Percentiles rank a stretch among this genome's conserved stretches.
phyloP scores from a whole-genome alignment of 176 grass and related monocot species.

The Oryza meyeriana region DNA sequence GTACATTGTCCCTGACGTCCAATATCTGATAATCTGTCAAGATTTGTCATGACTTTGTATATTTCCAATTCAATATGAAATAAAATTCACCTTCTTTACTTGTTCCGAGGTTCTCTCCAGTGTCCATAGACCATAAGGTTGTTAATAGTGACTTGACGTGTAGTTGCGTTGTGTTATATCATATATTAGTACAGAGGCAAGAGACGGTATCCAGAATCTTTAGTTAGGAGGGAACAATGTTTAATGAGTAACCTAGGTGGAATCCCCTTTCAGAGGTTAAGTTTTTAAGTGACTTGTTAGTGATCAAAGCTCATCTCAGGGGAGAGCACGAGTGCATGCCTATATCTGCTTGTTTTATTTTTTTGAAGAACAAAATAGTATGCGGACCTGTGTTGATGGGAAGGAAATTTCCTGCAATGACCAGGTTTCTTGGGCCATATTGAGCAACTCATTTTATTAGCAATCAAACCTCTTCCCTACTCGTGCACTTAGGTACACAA shows the following conservation, averaged over 20 bases:
- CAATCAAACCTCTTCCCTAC: background rate
- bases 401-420: background rate
- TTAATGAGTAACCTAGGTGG: background rate
- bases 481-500: background rate
- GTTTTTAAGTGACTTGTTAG: background rate
- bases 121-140: background rate
- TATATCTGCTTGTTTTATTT: background rate
- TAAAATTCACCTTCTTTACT: constrained; percentile 26
- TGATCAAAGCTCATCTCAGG: background rate
- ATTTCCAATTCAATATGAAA: constrained; percentile 24
- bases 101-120: background rate
- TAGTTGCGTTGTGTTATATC: constrained; percentile 6
- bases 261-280: background rate
- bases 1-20: background rate
- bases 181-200: background rate
- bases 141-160: background rate
- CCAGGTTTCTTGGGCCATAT: background rate
- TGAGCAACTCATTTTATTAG: background rate
- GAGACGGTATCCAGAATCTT: background rate
- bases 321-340: background rate
- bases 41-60: constrained; percentile 19
- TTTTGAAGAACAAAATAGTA: background rate
- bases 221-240: background rate
- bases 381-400: background rate
- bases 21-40: constrained; percentile 9